Base-by-base conservation (phyloP, 768 basidiomycete species). In the Gautieria morchelliformis region DNA sequence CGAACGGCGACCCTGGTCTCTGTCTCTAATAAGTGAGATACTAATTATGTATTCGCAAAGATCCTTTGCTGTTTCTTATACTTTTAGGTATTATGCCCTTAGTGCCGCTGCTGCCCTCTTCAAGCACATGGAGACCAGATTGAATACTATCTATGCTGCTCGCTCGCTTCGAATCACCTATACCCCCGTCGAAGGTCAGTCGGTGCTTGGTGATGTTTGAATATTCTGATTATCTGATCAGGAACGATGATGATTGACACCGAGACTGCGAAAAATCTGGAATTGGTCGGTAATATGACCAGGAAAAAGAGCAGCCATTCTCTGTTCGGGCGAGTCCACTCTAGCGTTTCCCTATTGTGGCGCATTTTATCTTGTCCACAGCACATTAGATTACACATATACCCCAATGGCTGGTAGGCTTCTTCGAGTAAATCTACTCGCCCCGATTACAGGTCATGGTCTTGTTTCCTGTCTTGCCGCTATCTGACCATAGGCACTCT, bases 171-270 rank as follows among this genome's bases (percentile, higher is more conserved):
- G 83, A 35, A 89, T 93, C 55, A 77, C 81, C 20, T 93, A 87
- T 64, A 74, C 81, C 1, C 81, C 88, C 1, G 83, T 89, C 0
- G 89, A 94, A 65, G 74, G 73, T 73, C 15, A 40, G 65, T 35
- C 22, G 47, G 14, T 42, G 48, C 5, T 39, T n/a, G 45, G n/a
- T 10, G 10, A 20, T 53, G 37, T n/a, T 27, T 15, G 33, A 19
- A 47, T 48, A 45, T 19, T 22, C 10, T 20, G 32, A 39, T 7
- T n/a, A 39, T 47, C 17, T 50, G 49, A 50, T 15, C 32, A 66
- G 94, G 94, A 0, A 94, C 91, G 0, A 89, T 97, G 87, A 79
- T 96, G 78, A 87, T 99, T 61, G 96, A 98, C 65, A 78, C 84
- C 0, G 93, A 93, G 60, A 93, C 89, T 0, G 89, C 84, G 3